Conservation (phyloP, 352 stramenopile species). For the Pythium aristosporum region DNA sequence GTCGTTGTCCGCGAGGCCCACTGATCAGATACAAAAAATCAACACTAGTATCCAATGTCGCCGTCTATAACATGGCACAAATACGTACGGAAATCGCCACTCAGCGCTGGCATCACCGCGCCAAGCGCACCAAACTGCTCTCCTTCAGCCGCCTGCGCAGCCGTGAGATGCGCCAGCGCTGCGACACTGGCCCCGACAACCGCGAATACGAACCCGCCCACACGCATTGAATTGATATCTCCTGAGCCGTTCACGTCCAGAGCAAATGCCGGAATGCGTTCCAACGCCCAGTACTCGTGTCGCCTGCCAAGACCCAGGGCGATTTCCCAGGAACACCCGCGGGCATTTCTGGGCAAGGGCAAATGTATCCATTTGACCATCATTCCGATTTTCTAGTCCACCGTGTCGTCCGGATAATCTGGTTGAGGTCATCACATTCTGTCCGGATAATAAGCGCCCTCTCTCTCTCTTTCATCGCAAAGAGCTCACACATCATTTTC, state of each 20-base stretch:
- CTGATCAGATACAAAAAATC: not conserved
- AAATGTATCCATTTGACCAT: slow-evolving; percentile 14
- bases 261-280: not conserved
- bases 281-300: not conserved
- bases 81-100: slow-evolving; percentile 4
- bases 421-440: not conserved
- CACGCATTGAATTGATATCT: not conserved
- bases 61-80: not conserved
- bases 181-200: not conserved
- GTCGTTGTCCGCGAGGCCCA: not conserved
- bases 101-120: not conserved
- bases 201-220: not conserved
- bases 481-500: slow-evolving; percentile 10
- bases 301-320: too few relatives aligned
- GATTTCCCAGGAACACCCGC: not conserved
- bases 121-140: slow-evolving; percentile 6
- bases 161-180: not conserved
- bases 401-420: slow-evolving; percentile 14
- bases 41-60: too few relatives aligned
- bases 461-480: slow-evolving; percentile 2
- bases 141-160: not conserved
- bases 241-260: not conserved
- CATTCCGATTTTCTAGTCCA: not conserved
- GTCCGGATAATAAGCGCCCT: slow-evolving; percentile 9
- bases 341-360: not conserved